Conservation (phyloP, 106 monocot species). For the Dendrobium chrysotoxum region DNA sequence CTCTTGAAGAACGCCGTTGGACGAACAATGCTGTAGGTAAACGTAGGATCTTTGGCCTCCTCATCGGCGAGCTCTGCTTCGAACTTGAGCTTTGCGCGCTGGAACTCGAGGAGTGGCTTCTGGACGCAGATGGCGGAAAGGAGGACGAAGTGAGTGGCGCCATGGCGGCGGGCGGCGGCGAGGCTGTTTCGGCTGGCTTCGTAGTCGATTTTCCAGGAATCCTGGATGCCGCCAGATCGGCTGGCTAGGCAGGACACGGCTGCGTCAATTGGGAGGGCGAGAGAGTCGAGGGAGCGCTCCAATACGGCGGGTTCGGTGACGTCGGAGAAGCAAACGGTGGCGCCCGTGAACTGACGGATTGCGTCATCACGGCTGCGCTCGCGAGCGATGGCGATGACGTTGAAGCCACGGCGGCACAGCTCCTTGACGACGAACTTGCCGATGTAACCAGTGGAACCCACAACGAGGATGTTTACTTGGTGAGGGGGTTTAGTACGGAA, state of each 20-base stretch:
- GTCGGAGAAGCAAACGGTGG: constrained; percentile 83
- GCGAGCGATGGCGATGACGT: constrained; percentile 67
- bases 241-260: constrained; percentile 93
- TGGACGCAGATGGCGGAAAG: constrained; percentile 96
- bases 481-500: constrained; percentile 30
- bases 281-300: constrained; percentile 30
- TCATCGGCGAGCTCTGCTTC: constrained; percentile 53
- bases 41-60: constrained; percentile 25
- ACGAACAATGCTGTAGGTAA: constrained; percentile 90
- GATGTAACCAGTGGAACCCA: constrained; percentile 90
- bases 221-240: constrained; percentile 68
- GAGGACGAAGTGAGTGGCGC: constrained; percentile 83
- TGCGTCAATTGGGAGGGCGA: constrained; percentile 47
- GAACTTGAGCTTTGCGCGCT: constrained; percentile 92
- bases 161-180: constrained; percentile 42
- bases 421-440: constrained; percentile 81
- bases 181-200: constrained; percentile 63
- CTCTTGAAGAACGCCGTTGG: constrained; percentile 99
- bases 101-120: constrained; percentile 92
- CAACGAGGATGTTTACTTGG: constrained; percentile 54
- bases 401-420: constrained; percentile 70
- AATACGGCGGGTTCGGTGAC: constrained; percentile 68
- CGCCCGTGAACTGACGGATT: constrained; percentile 24
- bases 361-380: constrained; percentile 67
- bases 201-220: constrained; percentile 86